phyloP scores from a whole-genome alignment of 2,329 filamentous ascomycete species.

The Aspergillus sojae region DNA sequence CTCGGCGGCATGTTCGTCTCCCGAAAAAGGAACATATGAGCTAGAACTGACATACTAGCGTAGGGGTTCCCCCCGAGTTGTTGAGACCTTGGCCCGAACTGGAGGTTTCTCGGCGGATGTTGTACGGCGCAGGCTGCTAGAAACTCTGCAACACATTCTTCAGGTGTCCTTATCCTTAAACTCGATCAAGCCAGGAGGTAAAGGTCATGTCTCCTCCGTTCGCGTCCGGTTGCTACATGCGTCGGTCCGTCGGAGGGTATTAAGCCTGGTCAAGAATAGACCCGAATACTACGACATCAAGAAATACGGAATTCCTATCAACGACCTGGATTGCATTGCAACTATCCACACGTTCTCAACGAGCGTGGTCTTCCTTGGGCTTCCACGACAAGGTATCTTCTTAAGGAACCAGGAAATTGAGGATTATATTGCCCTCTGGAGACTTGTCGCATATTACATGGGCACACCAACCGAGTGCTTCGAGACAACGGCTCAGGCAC shows the following conservation, averaged over 20 bases:
- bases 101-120: conserved; percentile 72
- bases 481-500: conserved; percentile 57
- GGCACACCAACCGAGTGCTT: conserved; percentile 68
- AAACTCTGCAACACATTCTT: conserved; percentile 76
- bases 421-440: conserved; percentile 76
- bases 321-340: conserved; percentile 72
- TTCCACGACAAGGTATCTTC: conserved; percentile 73
- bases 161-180: conserved; percentile 68
- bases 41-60: conserved; percentile 9
- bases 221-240: conserved; percentile 72
- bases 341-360: conserved; percentile 73
- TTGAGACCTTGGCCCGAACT: conserved; percentile 73
- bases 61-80: conserved; percentile 68
- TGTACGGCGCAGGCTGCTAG: conserved; percentile 66
- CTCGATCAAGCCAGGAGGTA: conserved; percentile 68
- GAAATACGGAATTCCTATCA: conserved; percentile 68
- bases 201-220: conserved; percentile 65
- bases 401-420: conserved; percentile 62
- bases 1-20: conserved; percentile 31
- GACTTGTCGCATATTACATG: conserved; percentile 71
- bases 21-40: neutral
- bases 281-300: conserved; percentile 65
- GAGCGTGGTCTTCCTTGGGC: conserved; percentile 66
- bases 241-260: conserved; percentile 66
- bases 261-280: conserved; percentile 57